Conservation (phyloP, 495 filamentous ascomycete genomes). For the Penicillium riverlandense region DNA sequence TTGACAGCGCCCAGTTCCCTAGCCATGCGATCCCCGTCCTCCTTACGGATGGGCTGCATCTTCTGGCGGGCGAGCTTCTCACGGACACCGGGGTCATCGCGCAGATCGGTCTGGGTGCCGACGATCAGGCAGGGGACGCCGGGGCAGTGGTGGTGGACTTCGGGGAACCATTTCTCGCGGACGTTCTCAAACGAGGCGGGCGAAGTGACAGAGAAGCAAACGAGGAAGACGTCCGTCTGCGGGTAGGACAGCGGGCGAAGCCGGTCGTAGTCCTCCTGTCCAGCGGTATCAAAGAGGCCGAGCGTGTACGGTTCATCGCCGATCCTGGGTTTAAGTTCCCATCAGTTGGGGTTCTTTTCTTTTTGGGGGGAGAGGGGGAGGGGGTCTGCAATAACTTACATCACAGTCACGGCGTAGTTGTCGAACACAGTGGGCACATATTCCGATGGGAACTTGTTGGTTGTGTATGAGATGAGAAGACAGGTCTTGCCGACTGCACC, state of each 20-base stretch:
- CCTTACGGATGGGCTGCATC: conserved; percentile 83
- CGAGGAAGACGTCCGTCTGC: conserved; percentile 97
- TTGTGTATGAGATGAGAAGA: conserved; percentile 97
- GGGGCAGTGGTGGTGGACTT: conserved; percentile 97
- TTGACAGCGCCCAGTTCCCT: conserved; percentile 94
- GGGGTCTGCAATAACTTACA: conserved; percentile 56
- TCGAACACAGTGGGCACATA: conserved; percentile 99
- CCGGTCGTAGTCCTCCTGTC: conserved; percentile 98
- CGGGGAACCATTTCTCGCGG: conserved; percentile 97
- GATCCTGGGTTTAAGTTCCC: conserved; percentile 56
- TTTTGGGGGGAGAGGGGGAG: not conserved
- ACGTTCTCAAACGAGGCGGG: conserved; percentile 99
- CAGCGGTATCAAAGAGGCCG: conserved; percentile 95
- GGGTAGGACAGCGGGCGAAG: conserved; percentile 94
- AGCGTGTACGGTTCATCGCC: conserved; percentile 98
- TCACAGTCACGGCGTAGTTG: conserved; percentile 98
- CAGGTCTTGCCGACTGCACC: conserved; percentile 99
- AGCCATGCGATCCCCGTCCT: conserved; percentile 93
- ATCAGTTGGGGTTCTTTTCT: conserved; percentile 1
- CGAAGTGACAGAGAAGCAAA: conserved; percentile 97
- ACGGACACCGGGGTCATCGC: conserved; percentile 79
- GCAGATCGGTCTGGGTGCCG: conserved; percentile 93
- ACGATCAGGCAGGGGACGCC: conserved; percentile 97
- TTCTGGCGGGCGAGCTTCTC: conserved; percentile 94
- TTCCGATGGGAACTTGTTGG: conserved; percentile 99